These are phyloP conservation scores for Syncephalis plumigaleata DNA, from an alignment of 371 early-diverging fungal genomes.

Conservation along the genomic window DNA sequence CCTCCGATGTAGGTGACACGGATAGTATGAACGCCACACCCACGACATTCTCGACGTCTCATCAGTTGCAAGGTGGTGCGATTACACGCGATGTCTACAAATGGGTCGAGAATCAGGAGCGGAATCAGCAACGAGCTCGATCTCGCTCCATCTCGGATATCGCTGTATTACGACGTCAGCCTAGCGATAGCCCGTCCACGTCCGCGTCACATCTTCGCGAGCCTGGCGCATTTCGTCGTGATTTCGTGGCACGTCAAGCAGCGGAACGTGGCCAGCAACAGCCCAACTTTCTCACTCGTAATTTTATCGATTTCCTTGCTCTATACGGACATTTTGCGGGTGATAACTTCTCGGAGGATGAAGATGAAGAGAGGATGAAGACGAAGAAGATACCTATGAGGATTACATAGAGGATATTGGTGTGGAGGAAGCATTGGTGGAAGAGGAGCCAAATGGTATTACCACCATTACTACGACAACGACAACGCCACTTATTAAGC, in stretches of 20 bases:
- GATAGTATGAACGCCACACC: slow-evolving; percentile 1
- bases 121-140: slow-evolving; percentile 30
- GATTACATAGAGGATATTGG: slow-evolving; percentile 5
- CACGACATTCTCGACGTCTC: slow-evolving; percentile 3
- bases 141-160: slow-evolving; percentile 22
- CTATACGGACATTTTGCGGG: slow-evolving; percentile 93
- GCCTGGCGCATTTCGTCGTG: slow-evolving; percentile 83
- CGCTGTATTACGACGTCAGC: slow-evolving; percentile 24
- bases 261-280: slow-evolving; percentile 39
- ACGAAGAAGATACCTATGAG: slow-evolving; percentile 21
- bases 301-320: slow-evolving; percentile 86
- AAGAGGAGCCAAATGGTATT: slow-evolving; percentile 13
- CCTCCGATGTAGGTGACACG: background rate
- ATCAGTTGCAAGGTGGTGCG: slow-evolving; percentile 45
- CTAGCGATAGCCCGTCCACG: background rate
- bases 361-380: slow-evolving; percentile 54
- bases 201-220: background rate
- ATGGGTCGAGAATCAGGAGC: slow-evolving; percentile 70
- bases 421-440: slow-evolving; percentile 8
- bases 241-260: slow-evolving; percentile 60
- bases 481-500: background rate
- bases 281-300: slow-evolving; percentile 57
- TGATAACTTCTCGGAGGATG: slow-evolving; percentile 70
- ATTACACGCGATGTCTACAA: slow-evolving; percentile 80
- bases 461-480: background rate